Conservation (phyloP, 257 asterid species). For the Nicotiana noctiflora region DNA sequence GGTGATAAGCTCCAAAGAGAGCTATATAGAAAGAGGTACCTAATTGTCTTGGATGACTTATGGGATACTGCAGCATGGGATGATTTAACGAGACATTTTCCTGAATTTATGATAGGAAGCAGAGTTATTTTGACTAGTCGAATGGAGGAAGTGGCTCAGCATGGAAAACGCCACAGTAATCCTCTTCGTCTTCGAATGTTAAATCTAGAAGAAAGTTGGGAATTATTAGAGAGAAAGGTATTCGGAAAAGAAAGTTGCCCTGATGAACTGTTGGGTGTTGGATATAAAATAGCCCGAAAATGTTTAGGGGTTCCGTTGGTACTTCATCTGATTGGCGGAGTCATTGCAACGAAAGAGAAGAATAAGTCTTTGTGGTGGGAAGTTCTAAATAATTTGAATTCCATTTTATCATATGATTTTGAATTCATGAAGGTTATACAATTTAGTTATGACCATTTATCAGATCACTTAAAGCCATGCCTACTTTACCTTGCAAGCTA, state of each 20-base stretch:
- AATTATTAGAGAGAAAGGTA: constrained; percentile 8
- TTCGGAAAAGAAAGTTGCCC: constrained; percentile 10
- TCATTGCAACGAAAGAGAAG: constrained; percentile 16
- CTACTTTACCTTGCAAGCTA: constrained; percentile 27
- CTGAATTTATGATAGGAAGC: not conserved
- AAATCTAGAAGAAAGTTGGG: constrained; percentile 11
- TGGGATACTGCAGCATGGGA: constrained; percentile 17
- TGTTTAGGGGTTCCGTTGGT: constrained; percentile 23
- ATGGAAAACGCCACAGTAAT: not conserved
- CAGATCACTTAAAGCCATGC: constrained; percentile 21
- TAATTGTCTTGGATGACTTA: constrained; percentile 24
- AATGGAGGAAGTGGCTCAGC: not conserved
- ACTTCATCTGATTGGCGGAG: constrained; percentile 16
- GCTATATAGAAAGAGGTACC: constrained; percentile 6
- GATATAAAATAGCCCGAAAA: constrained; percentile 9
- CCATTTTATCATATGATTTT: not conserved
- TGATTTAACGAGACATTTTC: constrained; percentile 3
- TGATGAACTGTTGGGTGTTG: constrained; percentile 10
- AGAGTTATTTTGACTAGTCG: constrained; percentile 15
- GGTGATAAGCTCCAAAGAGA: not conserved
- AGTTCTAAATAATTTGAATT: not conserved
- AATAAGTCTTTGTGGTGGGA: constrained; percentile 1
- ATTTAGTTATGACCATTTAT: constrained; percentile 24
- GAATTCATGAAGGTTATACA: constrained; percentile 13
- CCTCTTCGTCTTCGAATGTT: not conserved